Evolutionary conservation across 2,329 filamentous ascomycete species (phyloP), one percentile per base, ranked within the genome.

Genomic region (Anthostomella pinea): DNA sequence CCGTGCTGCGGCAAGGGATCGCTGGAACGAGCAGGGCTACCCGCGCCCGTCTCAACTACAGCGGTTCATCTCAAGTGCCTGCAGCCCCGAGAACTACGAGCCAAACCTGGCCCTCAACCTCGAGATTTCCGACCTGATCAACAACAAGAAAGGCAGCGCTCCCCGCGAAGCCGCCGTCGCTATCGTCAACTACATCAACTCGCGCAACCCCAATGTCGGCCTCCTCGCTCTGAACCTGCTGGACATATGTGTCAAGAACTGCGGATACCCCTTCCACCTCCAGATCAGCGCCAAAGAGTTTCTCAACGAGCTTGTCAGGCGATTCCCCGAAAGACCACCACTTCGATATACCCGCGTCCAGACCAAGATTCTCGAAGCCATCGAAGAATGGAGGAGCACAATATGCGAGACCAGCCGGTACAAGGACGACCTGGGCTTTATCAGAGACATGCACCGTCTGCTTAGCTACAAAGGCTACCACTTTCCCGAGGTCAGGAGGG

Each of bases 231-330:
- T 97, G 58, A 83, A 83, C 69, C 79, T 98, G 51, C 86, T 98
- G 60, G 93, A 98, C 63, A 97, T 97, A 47, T 97, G 93, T 66
- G 93, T 97, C 66, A 98, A 98, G 73, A 98, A 98, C 69, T 98
- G 93, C 75, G 93, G 93, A 54, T 98, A 98, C 62, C 90, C 93
- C 1, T 98, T 98, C 66, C 93, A 98, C 60, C 81, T 98, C 40
- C 93, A 98, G 66, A 96, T 98, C 60, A 90, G 87, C 65, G 97
- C 93, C 51, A 98, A 98, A 65, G 93, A 98, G 58, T 98, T 98
- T 56, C 81, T 98, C 54, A 98, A 98, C 67, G 93, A 98, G 70
- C 81, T 98, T 42, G 93, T 98, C 44, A 83, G 93, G 51, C 80
- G 93, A 49, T 98, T 98, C 57, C 93, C 93, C 30, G 93, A 98